Percentiles rank a stretch among this genome's conserved stretches.
These are phyloP conservation scores for Diplodia scrobiculata DNA, from an alignment of 2,329 filamentous ascomycete species.

Conservation along the genomic window DNA sequence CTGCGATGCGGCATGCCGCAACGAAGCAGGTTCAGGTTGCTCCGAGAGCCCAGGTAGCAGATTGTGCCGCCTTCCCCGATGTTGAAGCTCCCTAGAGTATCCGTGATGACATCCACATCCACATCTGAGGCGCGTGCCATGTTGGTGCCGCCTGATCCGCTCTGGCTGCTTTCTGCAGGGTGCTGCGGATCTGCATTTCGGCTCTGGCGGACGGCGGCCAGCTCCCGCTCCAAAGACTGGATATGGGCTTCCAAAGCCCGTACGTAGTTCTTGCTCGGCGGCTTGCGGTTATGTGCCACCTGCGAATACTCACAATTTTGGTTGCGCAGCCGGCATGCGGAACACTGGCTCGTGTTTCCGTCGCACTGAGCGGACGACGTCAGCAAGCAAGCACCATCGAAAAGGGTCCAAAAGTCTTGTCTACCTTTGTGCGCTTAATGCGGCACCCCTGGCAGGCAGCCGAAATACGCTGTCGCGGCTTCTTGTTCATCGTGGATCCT, in stretches of 20 bases:
- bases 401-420: background rate
- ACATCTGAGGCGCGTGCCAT: constrained; percentile 6
- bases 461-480: background rate
- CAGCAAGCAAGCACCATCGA: background rate
- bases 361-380: constrained; percentile 2
- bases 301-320: background rate
- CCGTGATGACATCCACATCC: constrained; percentile 5
- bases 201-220: background rate
- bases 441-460: constrained; percentile 4
- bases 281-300: constrained; percentile 1
- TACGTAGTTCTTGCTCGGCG: constrained; percentile 10
- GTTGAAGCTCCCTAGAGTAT: constrained; percentile 5
- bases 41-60: background rate
- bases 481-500: background rate
- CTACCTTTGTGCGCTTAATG: constrained; percentile 2
- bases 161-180: background rate
- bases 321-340: background rate
- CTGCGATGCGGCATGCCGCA: background rate
- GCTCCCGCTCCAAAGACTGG: background rate
- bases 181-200: background rate
- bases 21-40: constrained; percentile 10
- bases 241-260: background rate
- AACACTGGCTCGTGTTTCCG: background rate
- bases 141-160: background rate
- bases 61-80: constrained; percentile 13